phyloP scores from a whole-genome alignment of 202 grass and related monocot species.

The Sporobolus alterniflorus region DNA sequence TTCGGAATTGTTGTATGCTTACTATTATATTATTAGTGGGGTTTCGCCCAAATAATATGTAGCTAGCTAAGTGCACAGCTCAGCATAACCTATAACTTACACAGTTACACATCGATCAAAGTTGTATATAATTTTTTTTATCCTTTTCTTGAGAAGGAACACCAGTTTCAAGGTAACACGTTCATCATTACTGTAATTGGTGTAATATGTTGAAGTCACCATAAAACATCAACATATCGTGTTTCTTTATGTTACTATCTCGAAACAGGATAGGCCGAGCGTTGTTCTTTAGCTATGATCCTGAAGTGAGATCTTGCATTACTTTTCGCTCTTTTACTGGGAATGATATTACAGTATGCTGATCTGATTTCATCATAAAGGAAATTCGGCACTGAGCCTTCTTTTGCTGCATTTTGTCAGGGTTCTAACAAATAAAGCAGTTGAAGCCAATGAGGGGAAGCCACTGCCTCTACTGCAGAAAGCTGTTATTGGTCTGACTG shows the following conservation, averaged over 20 bases:
- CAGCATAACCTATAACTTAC: background rate
- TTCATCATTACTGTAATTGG: background rate
- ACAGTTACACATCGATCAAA: background rate
- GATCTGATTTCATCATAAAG: background rate
- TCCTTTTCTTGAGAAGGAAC: background rate
- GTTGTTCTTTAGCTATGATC: background rate
- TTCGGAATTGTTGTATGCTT: background rate
- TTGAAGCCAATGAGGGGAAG: constrained; percentile 75
- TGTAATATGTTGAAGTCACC: background rate
- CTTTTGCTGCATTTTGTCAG: constrained; percentile 32
- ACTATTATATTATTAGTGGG: background rate
- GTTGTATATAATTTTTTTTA: constrained; percentile 7
- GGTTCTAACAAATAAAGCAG: constrained; percentile 80
- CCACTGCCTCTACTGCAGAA: constrained; percentile 71
- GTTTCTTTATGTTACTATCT: background rate
- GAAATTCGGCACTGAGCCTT: background rate
- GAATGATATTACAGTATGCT: background rate
- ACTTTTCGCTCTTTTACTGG: background rate
- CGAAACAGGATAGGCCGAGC: background rate
- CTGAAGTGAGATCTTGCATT: background rate
- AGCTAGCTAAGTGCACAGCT: constrained; percentile 5
- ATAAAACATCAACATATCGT: constrained; percentile 2
- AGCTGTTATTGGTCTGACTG: constrained; percentile 69
- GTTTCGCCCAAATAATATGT: background rate
- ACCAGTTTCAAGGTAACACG: background rate